Conservation (phyloP, 768 basidiomycete species). For the Suillus lakei region DNA sequence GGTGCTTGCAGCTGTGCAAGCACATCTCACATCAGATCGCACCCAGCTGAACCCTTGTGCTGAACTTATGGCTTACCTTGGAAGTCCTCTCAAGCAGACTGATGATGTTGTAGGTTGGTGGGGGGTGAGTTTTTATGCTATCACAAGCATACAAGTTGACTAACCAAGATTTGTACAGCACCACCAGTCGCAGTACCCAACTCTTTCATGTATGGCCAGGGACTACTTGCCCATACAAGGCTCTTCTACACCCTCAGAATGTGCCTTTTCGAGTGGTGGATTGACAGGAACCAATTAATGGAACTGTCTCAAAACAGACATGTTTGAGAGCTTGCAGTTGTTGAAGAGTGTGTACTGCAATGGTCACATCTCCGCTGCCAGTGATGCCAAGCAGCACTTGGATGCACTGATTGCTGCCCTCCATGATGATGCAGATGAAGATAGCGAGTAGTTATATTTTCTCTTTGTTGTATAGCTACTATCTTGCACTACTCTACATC, state of each 20-base stretch:
- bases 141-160: constrained; percentile 5
- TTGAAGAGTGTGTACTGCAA: constrained; percentile 35
- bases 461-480: too few relatives aligned
- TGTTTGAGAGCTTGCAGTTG: constrained; percentile 23
- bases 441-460: not conserved
- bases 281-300: constrained; percentile 25
- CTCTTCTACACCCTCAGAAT: constrained; percentile 30
- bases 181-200: constrained; percentile 21
- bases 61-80: constrained; percentile 3
- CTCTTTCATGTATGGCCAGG: constrained; percentile 16
- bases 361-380: constrained; percentile 27
- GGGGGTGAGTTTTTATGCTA: constrained; percentile 10
- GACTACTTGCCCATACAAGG: constrained; percentile 31
- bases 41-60: not conserved
- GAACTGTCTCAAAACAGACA: constrained; percentile 24
- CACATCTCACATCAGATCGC: not conserved
- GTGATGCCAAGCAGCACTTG: constrained; percentile 11
- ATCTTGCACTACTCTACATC: too few relatives aligned
- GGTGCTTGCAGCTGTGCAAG: constrained; percentile 5
- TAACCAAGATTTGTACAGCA: constrained; percentile 16
- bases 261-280: constrained; percentile 32
- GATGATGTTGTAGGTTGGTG: constrained; percentile 12
- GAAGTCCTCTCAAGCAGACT: constrained; percentile 8
- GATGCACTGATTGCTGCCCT: too few relatives aligned
- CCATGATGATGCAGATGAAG: not conserved